Conservation (phyloP, 2,329 filamentous ascomycete species). For the Thermothelomyces thermophilus region DNA sequence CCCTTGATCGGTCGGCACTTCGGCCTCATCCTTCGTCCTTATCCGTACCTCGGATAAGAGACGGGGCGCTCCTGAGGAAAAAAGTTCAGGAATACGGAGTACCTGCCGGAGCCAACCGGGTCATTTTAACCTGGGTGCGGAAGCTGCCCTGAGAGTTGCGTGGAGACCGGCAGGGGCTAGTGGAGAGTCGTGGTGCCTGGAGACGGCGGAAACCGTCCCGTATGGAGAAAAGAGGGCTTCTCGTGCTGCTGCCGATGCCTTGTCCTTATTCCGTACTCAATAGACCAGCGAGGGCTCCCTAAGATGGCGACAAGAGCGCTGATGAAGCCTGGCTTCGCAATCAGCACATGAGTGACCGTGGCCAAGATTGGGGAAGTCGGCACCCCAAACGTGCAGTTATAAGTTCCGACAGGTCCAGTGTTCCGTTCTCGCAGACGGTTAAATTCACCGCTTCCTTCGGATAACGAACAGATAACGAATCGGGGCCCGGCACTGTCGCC, state of each 20-base stretch:
- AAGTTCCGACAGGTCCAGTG: no score
- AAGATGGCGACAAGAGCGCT: background rate
- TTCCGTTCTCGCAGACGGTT: background rate
- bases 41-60: slow-evolving; percentile 10
- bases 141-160: background rate
- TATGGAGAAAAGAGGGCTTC: no score
- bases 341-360: background rate
- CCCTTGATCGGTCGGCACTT: background rate
- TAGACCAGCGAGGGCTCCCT: background rate
- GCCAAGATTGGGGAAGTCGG: background rate
- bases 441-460: background rate
- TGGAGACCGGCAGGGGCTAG: background rate
- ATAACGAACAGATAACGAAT: background rate
- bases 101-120: background rate
- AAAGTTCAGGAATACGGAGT: background rate
- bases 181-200: no score
- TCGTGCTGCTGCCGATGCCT: no score
- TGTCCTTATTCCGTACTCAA: background rate
- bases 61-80: background rate
- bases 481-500: background rate
- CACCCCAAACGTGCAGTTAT: background rate
- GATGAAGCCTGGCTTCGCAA: background rate
- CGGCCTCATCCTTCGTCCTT: background rate
- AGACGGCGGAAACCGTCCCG: no score
- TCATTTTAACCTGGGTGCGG: background rate